Evolutionary conservation across 768 basidiomycete genomes (phyloP).

Genomic region (Amanita brunnescens): DNA sequence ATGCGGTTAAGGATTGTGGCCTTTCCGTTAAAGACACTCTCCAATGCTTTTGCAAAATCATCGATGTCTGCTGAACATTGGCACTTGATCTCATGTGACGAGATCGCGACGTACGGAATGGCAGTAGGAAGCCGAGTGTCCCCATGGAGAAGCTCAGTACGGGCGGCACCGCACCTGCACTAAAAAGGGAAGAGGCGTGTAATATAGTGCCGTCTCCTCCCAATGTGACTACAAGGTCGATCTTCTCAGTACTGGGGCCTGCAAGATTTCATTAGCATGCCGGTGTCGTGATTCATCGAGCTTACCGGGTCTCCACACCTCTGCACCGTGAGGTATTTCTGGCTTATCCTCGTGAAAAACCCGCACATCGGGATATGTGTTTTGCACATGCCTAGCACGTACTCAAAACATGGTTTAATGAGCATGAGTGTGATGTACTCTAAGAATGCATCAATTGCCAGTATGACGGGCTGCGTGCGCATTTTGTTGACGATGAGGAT

Average conservation of each 20-base stretch:
- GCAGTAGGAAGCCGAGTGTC: conserved; percentile 86
- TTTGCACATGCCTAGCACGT: conserved; percentile 43
- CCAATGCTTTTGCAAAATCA: conserved; percentile 72
- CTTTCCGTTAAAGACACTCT: conserved; percentile 70
- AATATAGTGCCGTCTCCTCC: conserved; percentile 95
- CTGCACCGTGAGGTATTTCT: conserved; percentile 56
- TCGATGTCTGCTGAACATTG: conserved; percentile 61
- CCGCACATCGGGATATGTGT: conserved; percentile 49
- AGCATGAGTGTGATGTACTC: conserved; percentile 28
- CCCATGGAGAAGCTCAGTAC: conserved; percentile 91
- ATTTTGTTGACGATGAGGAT: conserved; percentile 78
- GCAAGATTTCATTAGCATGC: conserved; percentile 5
- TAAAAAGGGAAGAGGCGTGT: conserved; percentile 88
- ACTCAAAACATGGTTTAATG: conserved; percentile 1
- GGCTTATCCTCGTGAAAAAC: conserved; percentile 60
- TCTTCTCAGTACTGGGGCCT: conserved; percentile 47
- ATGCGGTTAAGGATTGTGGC: conserved; percentile 82
- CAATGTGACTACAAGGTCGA: conserved; percentile 83
- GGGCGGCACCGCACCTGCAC: conserved; percentile 84
- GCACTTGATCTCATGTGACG: neutral
- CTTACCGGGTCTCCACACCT: conserved; percentile 60
- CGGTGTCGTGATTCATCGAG: neutral
- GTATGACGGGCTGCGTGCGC: conserved; percentile 67
- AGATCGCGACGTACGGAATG: conserved; percentile 65
- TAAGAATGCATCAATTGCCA: conserved; percentile 68